Conservation (phyloP, 2,329 filamentous ascomycete species). For the Calycina marina region DNA sequence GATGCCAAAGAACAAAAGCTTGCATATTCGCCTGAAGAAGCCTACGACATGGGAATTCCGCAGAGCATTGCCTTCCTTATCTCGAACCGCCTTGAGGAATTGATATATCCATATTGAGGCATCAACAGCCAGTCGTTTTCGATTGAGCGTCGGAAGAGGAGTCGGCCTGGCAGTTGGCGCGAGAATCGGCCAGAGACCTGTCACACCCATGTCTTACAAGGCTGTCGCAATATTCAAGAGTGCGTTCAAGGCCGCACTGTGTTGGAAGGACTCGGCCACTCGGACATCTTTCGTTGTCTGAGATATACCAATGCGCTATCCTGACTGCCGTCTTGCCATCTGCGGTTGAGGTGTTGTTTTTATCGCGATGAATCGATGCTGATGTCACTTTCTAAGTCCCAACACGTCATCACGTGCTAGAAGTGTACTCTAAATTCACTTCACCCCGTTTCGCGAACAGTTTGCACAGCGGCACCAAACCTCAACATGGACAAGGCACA, state of each 20-base stretch:
- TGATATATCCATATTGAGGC: conserved; percentile 99
- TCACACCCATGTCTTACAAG: conserved; percentile 78
- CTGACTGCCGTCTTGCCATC: no score
- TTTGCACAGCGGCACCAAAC: no score
- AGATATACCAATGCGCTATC: no score
- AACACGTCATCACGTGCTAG: no score
- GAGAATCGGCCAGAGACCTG: conserved; percentile 90
- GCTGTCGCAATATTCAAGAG: background rate
- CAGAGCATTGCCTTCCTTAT: conserved; percentile 94
- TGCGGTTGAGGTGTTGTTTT: no score
- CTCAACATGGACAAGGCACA: conserved; percentile 28
- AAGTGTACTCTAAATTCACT: no score
- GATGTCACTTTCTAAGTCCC: no score
- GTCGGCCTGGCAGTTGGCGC: conserved; percentile 92
- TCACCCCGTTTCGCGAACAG: no score
- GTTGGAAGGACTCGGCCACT: no score
- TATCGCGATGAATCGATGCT: no score
- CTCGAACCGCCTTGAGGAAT: conserved; percentile 94
- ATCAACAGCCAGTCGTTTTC: conserved; percentile 90
- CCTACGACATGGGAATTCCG: conserved; percentile 93
- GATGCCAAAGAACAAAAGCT: conserved; percentile 91
- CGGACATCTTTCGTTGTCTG: no score
- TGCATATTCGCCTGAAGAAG: conserved; percentile 97
- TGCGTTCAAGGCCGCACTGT: background rate
- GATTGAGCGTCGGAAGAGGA: conserved; percentile 90